A percentile compares a stretch with the other conserved stretches of the same genome.
Evolutionary conservation across 805 yeast species (phyloP).

Genomic region (Peterozyma xylosa): DNA sequence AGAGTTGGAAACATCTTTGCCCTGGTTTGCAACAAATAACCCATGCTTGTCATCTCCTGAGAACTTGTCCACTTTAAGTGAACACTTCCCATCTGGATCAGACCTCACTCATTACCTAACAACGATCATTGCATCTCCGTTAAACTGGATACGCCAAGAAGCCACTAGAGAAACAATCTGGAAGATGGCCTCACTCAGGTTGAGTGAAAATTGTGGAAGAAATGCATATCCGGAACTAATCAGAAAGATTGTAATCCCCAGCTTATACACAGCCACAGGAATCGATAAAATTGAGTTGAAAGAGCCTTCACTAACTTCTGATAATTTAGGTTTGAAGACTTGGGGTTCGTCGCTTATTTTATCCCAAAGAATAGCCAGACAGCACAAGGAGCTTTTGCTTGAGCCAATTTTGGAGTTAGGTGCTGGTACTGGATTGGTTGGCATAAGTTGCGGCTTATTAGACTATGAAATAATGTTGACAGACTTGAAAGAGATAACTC

Average conservation of each 20-base stretch:
- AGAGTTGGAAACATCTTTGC: constrained; percentile 20
- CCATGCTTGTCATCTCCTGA: constrained; percentile 20
- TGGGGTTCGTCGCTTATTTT: constrained; percentile 90
- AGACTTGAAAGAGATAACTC: constrained; percentile 72
- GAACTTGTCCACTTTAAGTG: constrained; percentile 21
- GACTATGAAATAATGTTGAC: constrained; percentile 53
- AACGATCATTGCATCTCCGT: constrained; percentile 35
- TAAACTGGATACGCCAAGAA: constrained; percentile 35
- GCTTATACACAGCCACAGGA: constrained; percentile 19
- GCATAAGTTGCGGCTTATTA: constrained; percentile 55
- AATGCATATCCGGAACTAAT: constrained; percentile 70
- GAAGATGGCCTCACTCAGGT: constrained; percentile 51
- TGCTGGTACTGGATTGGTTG: constrained; percentile 90
- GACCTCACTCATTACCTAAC: constrained; percentile 43
- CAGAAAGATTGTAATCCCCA: constrained; percentile 46
- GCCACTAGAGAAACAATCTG: constrained; percentile 33
- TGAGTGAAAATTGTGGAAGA: constrained; percentile 80
- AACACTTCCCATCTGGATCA: constrained; percentile 16
- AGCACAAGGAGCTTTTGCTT: constrained; percentile 12
- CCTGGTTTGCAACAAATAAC: constrained; percentile 37
- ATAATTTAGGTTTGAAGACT: constrained; percentile 84
- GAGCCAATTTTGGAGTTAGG: constrained; percentile 69
- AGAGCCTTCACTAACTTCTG: constrained; percentile 85
- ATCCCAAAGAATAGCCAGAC: constrained; percentile 40
- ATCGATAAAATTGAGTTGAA: constrained; percentile 29